Percentiles rank a stretch among this genome's conserved stretches.
Conservation (phyloP, 768 basidiomycete genomes). For the Suillus paluster region DNA sequence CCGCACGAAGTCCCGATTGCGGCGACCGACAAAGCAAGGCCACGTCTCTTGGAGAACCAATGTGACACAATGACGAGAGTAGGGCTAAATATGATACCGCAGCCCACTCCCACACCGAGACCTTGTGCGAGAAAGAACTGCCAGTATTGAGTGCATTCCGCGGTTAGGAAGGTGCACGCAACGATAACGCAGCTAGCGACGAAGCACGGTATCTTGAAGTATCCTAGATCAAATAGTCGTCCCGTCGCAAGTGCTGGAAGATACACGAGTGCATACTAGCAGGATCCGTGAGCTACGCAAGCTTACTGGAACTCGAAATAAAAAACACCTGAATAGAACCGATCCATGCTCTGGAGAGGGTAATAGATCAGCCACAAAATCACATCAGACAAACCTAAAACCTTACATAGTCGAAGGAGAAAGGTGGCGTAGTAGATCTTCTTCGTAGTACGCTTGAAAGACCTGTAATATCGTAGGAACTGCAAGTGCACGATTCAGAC, state of each 20-base stretch:
- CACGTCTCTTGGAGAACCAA: constrained; percentile 67
- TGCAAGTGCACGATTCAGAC: not conserved
- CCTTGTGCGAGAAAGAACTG: constrained; percentile 81
- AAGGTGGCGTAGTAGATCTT: constrained; percentile 48
- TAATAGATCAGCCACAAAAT: not conserved
- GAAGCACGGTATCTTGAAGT: constrained; percentile 56
- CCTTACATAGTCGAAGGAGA: constrained; percentile 67
- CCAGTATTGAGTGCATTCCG: constrained; percentile 77
- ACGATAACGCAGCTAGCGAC: constrained; percentile 55
- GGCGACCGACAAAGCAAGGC: constrained; percentile 61
- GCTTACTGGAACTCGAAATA: not conserved
- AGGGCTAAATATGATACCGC: constrained; percentile 66
- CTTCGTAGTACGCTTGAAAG: constrained; percentile 76
- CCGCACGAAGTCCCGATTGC: constrained; percentile 72
- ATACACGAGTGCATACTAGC: constrained; percentile 64
- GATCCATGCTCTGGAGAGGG: constrained; percentile 69
- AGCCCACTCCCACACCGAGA: constrained; percentile 64
- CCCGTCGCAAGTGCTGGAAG: constrained; percentile 66
- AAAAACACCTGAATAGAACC: constrained; percentile 69
- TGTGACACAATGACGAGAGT: constrained; percentile 64
- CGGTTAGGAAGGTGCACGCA: constrained; percentile 62
- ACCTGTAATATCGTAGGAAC: constrained; percentile 42
- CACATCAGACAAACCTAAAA: not conserved
- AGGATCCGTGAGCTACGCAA: not conserved
- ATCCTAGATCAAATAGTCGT: constrained; percentile 75